phyloP scores from a whole-genome alignment of 177 flowering plant genomes.

The Vitis hybrid region DNA sequence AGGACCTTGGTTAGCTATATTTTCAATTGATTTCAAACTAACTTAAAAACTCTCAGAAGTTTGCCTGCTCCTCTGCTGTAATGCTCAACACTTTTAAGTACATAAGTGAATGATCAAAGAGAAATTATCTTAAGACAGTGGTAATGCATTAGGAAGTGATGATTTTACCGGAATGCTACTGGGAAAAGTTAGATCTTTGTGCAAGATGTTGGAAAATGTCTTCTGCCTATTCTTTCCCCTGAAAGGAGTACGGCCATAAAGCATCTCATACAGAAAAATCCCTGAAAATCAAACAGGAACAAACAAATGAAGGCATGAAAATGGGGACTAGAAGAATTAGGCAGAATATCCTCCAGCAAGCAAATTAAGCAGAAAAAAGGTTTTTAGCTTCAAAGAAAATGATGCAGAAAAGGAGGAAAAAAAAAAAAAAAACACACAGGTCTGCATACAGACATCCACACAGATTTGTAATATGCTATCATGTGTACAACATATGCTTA shows the following conservation, averaged over 20 bases:
- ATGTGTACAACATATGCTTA: slow-evolving; percentile 30
- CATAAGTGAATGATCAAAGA: too few relatives aligned
- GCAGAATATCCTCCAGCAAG: not conserved
- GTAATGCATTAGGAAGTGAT: not conserved
- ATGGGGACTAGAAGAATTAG: not conserved
- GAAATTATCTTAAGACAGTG: too few relatives aligned
- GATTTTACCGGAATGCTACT: slow-evolving; percentile 79
- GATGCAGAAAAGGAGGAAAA: not conserved
- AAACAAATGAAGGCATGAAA: slow-evolving; percentile 1
- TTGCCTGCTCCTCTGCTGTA: too few relatives aligned
- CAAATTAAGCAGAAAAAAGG: not conserved
- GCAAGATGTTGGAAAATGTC: slow-evolving; percentile 88
- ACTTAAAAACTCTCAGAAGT: too few relatives aligned
- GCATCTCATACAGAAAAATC: slow-evolving; percentile 91
- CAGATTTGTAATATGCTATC: not conserved
- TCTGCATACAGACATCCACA: not conserved
- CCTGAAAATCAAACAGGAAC: slow-evolving; percentile 45
- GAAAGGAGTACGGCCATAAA: slow-evolving; percentile 95
- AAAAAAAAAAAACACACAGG: not conserved
- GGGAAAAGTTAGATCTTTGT: slow-evolving; percentile 93
- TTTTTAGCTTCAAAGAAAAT: too few relatives aligned
- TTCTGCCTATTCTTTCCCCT: slow-evolving; percentile 95
- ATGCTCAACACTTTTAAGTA: too few relatives aligned
- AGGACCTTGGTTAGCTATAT: too few relatives aligned
- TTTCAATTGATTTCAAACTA: too few relatives aligned